Evolutionary conservation across 768 basidiomycete species (phyloP).

Genomic region (Leucogyrophana mollusca): DNA sequence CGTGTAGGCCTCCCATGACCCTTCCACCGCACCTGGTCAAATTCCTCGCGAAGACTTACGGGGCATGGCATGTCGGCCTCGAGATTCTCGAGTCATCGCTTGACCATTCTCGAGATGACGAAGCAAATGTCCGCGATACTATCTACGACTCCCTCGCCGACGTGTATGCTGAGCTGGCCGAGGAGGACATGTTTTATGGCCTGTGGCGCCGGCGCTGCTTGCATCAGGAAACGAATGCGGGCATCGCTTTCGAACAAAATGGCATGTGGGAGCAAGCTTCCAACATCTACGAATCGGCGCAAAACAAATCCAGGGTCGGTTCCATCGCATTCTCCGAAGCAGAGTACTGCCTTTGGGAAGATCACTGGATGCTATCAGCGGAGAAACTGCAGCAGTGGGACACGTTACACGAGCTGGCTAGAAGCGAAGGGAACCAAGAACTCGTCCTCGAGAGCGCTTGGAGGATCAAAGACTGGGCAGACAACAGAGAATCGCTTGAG

Average conservation of each 20-base stretch:
- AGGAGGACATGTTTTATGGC: conserved; percentile 98
- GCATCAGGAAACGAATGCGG: conserved; percentile 87
- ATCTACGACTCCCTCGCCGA: conserved; percentile 91
- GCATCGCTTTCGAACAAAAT: conserved; percentile 89
- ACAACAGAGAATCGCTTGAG: conserved; percentile 74
- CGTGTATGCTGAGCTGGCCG: conserved; percentile 91
- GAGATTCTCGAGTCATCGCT: conserved; percentile 84
- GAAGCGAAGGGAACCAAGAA: conserved; percentile 87
- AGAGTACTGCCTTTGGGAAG: conserved; percentile 98
- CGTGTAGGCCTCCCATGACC: conserved; percentile 84
- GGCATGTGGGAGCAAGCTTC: conserved; percentile 97
- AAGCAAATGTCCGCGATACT: conserved; percentile 74
- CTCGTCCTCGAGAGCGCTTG: conserved; percentile 93
- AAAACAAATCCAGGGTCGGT: conserved; percentile 79
- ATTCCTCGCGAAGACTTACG: conserved; percentile 93
- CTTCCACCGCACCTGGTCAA: conserved; percentile 95
- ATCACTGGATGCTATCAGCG: conserved; percentile 95
- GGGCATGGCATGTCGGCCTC: conserved; percentile 90
- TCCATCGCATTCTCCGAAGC: conserved; percentile 88
- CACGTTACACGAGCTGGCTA: conserved; percentile 85
- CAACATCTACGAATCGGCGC: conserved; percentile 85
- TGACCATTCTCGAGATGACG: conserved; percentile 78
- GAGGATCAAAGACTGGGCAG: conserved; percentile 91
- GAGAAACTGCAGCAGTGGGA: conserved; percentile 99
- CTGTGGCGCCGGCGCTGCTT: conserved; percentile 89